Evolutionary conservation across 148 eudicot genomes (phyloP), one percentile per base, ranked within the genome.

Genomic region (Spergularia marina): DNA sequence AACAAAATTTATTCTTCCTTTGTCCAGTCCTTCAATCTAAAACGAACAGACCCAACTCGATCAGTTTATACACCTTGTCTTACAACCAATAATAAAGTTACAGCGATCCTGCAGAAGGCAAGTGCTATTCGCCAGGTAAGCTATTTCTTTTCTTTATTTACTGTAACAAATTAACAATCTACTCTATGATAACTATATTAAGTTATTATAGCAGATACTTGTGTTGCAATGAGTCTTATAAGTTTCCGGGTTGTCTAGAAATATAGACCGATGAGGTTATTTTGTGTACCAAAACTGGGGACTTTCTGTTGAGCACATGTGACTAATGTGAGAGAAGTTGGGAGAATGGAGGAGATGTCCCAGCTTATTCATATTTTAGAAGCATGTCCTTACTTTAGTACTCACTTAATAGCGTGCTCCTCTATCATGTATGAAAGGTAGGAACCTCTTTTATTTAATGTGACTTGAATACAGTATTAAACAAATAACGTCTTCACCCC

Each of bases 31-130:
- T 90, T 85, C 83, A 92, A 79, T 79, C 97, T 92, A 12, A 87
- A 90, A 79, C 90, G 87, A 36, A 84, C 88, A 20, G 83, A 73
- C 60, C 70, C 88, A 17, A 76, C 86, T 64, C 89, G 79, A 72
- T 76, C 90, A 84, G 47, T 76, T 3, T 71, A 56, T 52, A 70
- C 86, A 54, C 74, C 91, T 23, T 83, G 74, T 17, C 76, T 56
- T 39, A 52, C 85, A 20, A 68, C 88, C 74, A 84, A 65, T 73
- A 76, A 77, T 59, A 83, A 84, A 82, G 84, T 91, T 72, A 86
- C 91, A 30, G 98, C 97, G 77, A 92, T 96, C 81, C 68, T 96
- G 69, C 84, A 88, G 84, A 96, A 92, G 87, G 99, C 98, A 47
- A 88, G 83, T 75, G 93, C 94, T 68, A 92, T 96, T 74, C 97